Percentiles rank a stretch among this genome's conserved stretches.
These are phyloP conservation scores for Leishmania tarentolae DNA, from an alignment of 208 protist genomes.

Conservation along the genomic window DNA sequence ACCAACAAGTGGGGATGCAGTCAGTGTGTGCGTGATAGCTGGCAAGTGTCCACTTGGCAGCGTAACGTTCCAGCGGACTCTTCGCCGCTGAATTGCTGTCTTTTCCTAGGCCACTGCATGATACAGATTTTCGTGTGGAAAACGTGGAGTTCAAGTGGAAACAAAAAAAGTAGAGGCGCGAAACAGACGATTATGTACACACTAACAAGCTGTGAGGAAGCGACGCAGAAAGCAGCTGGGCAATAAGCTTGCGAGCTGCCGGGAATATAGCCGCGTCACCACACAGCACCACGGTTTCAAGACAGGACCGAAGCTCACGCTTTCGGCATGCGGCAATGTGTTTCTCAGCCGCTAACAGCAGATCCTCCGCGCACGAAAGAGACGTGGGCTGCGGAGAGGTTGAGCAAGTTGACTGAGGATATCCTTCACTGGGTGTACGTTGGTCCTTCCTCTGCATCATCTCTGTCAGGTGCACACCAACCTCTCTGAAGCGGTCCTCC, in stretches of 20 bases:
- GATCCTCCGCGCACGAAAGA: neutral
- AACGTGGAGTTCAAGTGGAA: neutral
- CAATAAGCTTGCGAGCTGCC: constrained; percentile 10
- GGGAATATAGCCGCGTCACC: constrained; percentile 1
- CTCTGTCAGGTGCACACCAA: neutral
- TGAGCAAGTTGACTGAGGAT: neutral
- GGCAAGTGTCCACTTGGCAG: neutral
- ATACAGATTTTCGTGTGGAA: no score
- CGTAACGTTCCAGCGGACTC: neutral
- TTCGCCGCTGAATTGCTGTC: no score
- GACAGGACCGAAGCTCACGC: constrained; percentile 13
- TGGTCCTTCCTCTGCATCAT: neutral
- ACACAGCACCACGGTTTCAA: constrained; percentile 14
- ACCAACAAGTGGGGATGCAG: neutral
- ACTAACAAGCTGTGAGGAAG: constrained; percentile 15
- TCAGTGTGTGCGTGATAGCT: neutral
- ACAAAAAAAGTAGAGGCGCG: neutral
- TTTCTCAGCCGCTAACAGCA: neutral
- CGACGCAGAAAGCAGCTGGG: constrained; percentile 2
- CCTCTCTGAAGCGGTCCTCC: neutral
- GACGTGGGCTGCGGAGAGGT: no score
- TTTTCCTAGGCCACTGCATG: neutral
- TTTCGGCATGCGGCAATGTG: constrained; percentile 17
- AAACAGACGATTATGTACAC: constrained; percentile 7
- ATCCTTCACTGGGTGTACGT: neutral